Conservation (phyloP, 345 rosid species). For the Arabis hirsuta region DNA sequence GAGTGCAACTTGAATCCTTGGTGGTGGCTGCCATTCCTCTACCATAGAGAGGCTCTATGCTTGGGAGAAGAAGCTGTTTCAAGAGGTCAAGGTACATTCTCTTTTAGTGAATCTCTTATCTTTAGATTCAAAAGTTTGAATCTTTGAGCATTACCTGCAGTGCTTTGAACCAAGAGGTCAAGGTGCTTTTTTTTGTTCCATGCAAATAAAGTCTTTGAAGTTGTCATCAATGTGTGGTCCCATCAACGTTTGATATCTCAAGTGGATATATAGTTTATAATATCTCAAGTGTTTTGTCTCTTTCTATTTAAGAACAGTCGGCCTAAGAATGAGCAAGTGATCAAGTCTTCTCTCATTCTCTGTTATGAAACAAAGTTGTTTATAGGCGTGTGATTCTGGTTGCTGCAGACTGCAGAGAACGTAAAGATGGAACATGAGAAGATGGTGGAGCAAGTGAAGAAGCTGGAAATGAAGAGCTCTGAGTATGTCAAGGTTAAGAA, state of each 20-base stretch:
- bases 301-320: too few relatives aligned
- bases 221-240: background rate
- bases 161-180: too few relatives aligned
- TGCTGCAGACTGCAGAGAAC: constrained; percentile 65
- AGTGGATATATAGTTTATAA: too few relatives aligned
- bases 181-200: background rate
- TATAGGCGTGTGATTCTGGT: constrained; percentile 26
- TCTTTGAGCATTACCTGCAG: background rate
- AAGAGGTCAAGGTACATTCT: constrained; percentile 80
- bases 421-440: constrained; percentile 83
- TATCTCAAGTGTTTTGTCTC: too few relatives aligned
- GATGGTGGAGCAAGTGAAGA: constrained; percentile 72
- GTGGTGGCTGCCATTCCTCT: constrained; percentile 63
- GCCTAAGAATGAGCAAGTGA: background rate
- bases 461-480: constrained; percentile 81
- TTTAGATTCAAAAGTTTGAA: background rate
- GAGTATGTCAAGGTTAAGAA: constrained; percentile 81
- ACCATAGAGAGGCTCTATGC: constrained; percentile 87
- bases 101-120: background rate
- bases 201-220: constrained; percentile 29
- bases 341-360: constrained; percentile 22
- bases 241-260: too few relatives aligned
- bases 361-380: background rate
- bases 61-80: constrained; percentile 93
- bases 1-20: constrained; percentile 71